Evolutionary conservation across 1,139 yeast genomes (phyloP), one percentile per base, ranked within the genome.

Genomic region (Suhomyces bolitotheri): DNA sequence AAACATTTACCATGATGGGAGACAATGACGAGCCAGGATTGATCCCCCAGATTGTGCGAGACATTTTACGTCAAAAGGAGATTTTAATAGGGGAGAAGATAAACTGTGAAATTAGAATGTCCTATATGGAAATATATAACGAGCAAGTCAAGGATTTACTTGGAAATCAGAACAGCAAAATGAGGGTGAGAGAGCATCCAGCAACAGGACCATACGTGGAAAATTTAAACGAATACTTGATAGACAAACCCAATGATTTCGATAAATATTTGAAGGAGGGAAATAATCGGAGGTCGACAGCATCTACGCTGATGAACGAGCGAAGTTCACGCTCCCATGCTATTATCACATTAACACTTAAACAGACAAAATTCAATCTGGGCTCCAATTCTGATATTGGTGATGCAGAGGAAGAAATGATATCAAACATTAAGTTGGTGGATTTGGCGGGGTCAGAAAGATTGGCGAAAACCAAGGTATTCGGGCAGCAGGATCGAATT

Each of bases 391-490:
- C 28, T 19, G 40, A 43, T 15, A 65, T 73, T 24, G 73, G 76
- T 2, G 69, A 74, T 7, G 78, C 82, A 14, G 76, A 73, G 21
- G 80, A 74, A 46, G 73, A 79, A 26, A 60, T 67, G 48, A 49
- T 66, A 3, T 81, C 92, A 2, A 75, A 78, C 42, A 67, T 85
- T 25, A 72, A 86, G 41, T 65, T 85, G 21, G 92, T 85, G 2
- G 95, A 85, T 60, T 63, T 85, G 47, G 95, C 95, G 0, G 95
- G 95, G 0, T 81, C 90, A 0, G 95, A 85, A 53, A 64, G 92
- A 39, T 76, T 82, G 6, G 56, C 65, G 13, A 71, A 80, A 13
- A 77, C 87, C 0, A 85, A 85, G 17, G 73, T 83, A 1, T 75
- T 72, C 16, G 88, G 86, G 3, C 72, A 66, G 33, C 62, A 59